Conservation (phyloP, 2,329 filamentous ascomycete species). For the Xylariaceae sp. region DNA sequence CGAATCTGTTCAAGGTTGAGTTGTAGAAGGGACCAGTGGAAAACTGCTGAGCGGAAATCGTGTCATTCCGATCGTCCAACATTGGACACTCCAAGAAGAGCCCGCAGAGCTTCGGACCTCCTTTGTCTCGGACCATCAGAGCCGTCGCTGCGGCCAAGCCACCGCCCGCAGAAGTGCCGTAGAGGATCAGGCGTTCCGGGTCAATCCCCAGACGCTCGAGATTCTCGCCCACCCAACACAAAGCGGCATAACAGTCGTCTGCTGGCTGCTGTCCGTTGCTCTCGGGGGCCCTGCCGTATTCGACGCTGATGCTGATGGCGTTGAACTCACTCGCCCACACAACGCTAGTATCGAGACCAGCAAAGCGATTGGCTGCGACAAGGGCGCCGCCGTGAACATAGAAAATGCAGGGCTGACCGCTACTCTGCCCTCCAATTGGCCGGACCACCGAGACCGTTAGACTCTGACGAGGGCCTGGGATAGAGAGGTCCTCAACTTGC, state of each 20-base stretch:
- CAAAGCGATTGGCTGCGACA: slow-evolving; percentile 27
- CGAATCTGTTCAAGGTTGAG: slow-evolving; percentile 23
- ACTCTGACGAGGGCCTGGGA: slow-evolving; percentile 20
- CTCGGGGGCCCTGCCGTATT: slow-evolving; percentile 29
- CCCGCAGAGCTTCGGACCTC: slow-evolving; percentile 29
- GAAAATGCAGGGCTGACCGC: slow-evolving; percentile 24
- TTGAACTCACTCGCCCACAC: slow-evolving; percentile 26
- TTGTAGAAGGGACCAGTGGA: slow-evolving; percentile 26
- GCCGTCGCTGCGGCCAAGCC: slow-evolving; percentile 51
- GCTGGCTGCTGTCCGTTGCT: slow-evolving; percentile 22
- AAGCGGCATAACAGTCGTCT: slow-evolving; percentile 35
- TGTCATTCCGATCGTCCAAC: slow-evolving; percentile 35
- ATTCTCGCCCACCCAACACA: slow-evolving; percentile 29
- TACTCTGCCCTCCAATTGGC: slow-evolving; percentile 17
- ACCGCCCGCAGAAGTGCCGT: slow-evolving; percentile 53
- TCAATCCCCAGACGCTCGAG: slow-evolving; percentile 35
- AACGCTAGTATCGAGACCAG: slow-evolving; percentile 27
- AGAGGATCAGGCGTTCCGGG: slow-evolving; percentile 45
- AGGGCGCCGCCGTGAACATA: slow-evolving; percentile 29
- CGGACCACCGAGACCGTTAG: slow-evolving; percentile 22
- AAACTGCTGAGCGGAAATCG: slow-evolving; percentile 26
- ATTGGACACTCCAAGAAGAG: slow-evolving; percentile 37
- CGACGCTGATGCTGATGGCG: slow-evolving; percentile 28
- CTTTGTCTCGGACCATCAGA: slow-evolving; percentile 40
- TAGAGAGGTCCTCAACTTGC: slow-evolving; percentile 18